Base-by-base conservation (phyloP, 169 alveolate genomes). In the Plasmodium knowlesi region DNA sequence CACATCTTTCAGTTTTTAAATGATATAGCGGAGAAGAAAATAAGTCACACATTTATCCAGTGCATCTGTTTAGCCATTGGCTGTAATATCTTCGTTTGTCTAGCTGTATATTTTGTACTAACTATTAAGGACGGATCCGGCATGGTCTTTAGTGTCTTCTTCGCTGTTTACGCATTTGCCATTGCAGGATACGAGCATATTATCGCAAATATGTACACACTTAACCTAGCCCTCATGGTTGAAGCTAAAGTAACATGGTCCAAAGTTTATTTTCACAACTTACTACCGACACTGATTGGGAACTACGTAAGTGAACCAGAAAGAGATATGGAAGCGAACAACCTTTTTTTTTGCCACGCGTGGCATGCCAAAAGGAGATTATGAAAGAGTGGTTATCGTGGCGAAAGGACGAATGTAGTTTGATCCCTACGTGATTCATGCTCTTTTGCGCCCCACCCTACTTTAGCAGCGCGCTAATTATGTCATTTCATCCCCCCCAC, bases 151-250 rank as follows among this genome's bases (percentile, higher is more conserved):
- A 84, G 96, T 30, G 95, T 92, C 12, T 78, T 95, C 16, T 76
- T 92, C 34, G 96, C 95, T 41, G 96, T 96, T 0, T 85, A 93
- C 80, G 90, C 96, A 22, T 96, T 96, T 84, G 97, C 97, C 61
- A 96, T 95, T n/a, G 97, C 96, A 12, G 97, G 97, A 32, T 95
- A 93, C 78, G 97, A 96, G 79, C 97, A 96, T 54, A 95, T 95
- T 19, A 94, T 96, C 12, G 97, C 97, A 16, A 96, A 96, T 92
- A 93, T 95, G 37, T 96, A 96, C 37, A 95, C 96, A n/a, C 91
- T 96, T n/a, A 93, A 96, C 57, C 92, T 96, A 12, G 96, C 96
- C 16, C 88, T 93, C 41, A 84, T 96, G 82, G 74, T 94, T 30
- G 19, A 84, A 14, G 16, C 96, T 0, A 92, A 82, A 2, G 93